Base-by-base conservation (phyloP, 2,329 filamentous ascomycete species). In the Exutisphaerella laricina region DNA sequence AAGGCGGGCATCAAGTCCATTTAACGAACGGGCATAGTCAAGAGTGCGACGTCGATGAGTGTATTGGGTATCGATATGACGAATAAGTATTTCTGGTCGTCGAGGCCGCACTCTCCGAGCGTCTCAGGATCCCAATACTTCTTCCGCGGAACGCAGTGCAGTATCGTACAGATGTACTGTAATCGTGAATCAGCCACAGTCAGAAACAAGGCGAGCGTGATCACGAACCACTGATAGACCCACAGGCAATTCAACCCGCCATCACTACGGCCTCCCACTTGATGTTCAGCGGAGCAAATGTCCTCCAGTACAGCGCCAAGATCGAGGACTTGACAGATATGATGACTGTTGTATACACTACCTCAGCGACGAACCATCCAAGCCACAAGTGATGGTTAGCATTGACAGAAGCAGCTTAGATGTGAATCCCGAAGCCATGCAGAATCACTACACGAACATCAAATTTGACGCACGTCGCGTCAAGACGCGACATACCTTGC, bases 161-260 rank as follows among this genome's bases (percentile, higher is more conserved):
- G 33, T 18, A 36, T 36, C 33, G 22, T 36, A 18, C 33, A 36
- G 21, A 36, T 36, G 9, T 36, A 36, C 33, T 36, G n/a, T n/a
- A n/a, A n/a, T n/a, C n/a, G n/a, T n/a, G n/a, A n/a, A n/a, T n/a
- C n/a, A n/a, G n/a, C n/a, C n/a, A n/a, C n/a, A n/a, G n/a, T n/a
- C n/a, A n/a, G n/a, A n/a, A n/a, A n/a, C n/a, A 33, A 4, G 10
- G 17, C 25, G 9, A 28, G 25, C 25, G 10, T 5, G 25, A 10
- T 4, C n/a, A 14, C 30, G 3, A 14, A 33, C 30, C n/a, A 33
- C 30, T 8, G 30, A 33, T 2, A 18, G n/a, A 3, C 30, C 30
- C 30, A 10, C n/a, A 3, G 17, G 30, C 2, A 33, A 33, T 3
- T n/a, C 30, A 33, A 33, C 10, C 30, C 30, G 30, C 10, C 4